phyloP scores from a whole-genome alignment of 106 monocot genomes.

The Posidonia australis region DNA sequence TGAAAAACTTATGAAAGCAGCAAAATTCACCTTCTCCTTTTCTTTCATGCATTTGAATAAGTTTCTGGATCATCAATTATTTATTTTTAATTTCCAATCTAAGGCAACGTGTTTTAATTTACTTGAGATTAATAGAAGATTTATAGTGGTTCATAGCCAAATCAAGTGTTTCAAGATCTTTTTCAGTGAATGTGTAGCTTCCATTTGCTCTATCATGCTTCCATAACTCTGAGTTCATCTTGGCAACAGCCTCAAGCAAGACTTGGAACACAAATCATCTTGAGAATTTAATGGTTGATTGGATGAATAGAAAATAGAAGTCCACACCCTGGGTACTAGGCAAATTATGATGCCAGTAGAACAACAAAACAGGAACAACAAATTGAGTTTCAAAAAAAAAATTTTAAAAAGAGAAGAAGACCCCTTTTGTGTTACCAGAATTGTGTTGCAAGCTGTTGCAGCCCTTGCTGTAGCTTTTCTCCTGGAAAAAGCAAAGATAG shows the following conservation, averaged over 20 bases:
- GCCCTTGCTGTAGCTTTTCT: too few species aligned
- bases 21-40: too few species aligned
- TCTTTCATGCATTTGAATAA: too few species aligned
- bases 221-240: slow-evolving; percentile 5
- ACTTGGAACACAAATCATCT: background rate
- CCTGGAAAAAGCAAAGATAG: too few species aligned
- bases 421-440: too few species aligned
- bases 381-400: too few species aligned
- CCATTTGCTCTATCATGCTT: background rate
- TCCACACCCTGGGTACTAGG: background rate
- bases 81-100: background rate
- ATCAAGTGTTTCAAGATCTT: slow-evolving; percentile 10
- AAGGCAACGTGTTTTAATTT: too few species aligned
- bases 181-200: slow-evolving; percentile 5
- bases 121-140: background rate
- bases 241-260: slow-evolving; percentile 11
- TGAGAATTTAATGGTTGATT: background rate
- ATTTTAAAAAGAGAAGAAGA: too few species aligned
- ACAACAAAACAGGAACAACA: background rate
- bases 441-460: too few species aligned
- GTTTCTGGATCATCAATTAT: too few species aligned
- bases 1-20: too few species aligned
- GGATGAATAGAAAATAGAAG: background rate
- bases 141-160: background rate
- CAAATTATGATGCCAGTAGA: background rate